These are phyloP conservation scores for Neofusicoccum sp. DNA, from an alignment of 2,329 filamentous ascomycete species.

Conservation along the genomic window DNA sequence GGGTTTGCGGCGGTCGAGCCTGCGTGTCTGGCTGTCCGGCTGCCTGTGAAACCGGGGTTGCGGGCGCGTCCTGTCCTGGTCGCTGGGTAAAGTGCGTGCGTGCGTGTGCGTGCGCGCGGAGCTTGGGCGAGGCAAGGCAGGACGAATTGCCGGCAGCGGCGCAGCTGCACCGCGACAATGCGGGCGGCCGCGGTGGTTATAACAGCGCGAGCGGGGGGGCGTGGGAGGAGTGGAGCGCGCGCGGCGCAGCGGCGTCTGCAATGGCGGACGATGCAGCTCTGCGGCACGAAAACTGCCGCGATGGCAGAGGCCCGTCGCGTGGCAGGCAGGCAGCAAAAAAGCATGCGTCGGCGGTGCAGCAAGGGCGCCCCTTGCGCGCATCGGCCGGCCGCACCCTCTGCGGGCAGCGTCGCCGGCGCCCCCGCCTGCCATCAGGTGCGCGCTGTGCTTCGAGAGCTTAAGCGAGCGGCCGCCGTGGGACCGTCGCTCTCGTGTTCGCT, in stretches of 20 bases:
- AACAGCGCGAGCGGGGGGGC: not conserved
- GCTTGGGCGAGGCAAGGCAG: not conserved
- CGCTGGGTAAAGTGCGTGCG: slow-evolving; percentile 8
- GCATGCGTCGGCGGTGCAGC: no score
- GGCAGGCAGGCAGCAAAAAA: not conserved
- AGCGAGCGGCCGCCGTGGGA: not conserved
- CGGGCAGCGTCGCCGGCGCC: slow-evolving; percentile 5
- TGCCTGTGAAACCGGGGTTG: not conserved
- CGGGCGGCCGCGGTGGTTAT: slow-evolving; percentile 7
- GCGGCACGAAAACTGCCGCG: not conserved
- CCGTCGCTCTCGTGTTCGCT: slow-evolving; percentile 1
- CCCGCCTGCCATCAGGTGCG: not conserved
- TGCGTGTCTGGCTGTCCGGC: not conserved
- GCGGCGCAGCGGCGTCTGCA: not conserved
- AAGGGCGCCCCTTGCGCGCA: slow-evolving; percentile 1
- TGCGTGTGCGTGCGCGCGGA: not conserved
- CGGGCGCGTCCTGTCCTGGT: not conserved
- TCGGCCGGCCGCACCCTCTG: slow-evolving; percentile 8
- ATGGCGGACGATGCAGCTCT: not conserved
- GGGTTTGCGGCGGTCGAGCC: not conserved
- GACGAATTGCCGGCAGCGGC: not conserved
- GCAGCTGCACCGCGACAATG: not conserved
- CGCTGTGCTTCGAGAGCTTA: not conserved
- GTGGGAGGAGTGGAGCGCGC: not conserved
- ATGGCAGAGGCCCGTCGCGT: slow-evolving; percentile 4